Evolutionary conservation across 116 monocot genomes (phyloP), one percentile per base, ranked within the genome.

Genomic region (Iris pallida): DNA sequence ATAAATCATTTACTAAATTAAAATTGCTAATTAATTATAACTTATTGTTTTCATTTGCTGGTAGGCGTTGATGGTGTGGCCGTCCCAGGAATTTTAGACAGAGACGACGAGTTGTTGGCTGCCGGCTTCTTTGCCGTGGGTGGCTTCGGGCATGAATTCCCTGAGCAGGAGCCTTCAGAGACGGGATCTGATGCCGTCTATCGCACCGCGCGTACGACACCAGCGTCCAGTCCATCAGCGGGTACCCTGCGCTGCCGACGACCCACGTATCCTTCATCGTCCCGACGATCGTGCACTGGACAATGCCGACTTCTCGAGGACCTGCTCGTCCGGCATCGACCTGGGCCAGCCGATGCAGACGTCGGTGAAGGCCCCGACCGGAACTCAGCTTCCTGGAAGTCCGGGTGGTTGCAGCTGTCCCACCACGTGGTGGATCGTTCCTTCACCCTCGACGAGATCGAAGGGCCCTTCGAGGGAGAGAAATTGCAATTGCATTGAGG

Each of bases 31-130:
- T n/a, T n/a, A n/a, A n/a, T n/a, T n/a, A n/a, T n/a, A n/a, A n/a
- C n/a, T n/a, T n/a, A n/a, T n/a, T n/a, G n/a, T 83, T 72, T 96
- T 96, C 96, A 96, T 92, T 63, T 96, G 92, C 59, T 83, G 80
- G 71, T 75, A 89, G 14, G 92, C 85, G 68, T 89, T 92, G 85
- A 96, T 75, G 40, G 64, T 10, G 6, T 53, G 30, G 8, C 78
- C 77, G 5, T 95, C 88, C 88, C 91, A 91, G 6, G 84, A 84
- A 1, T 51, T 12, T 16, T 91, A 84, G 49, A 78, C 41, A 1
- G 73, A 67, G 16, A 71, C 10, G 14, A 88, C 95, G 42, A 82
- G 64, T 1, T 55, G 75, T 70, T 95, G 88, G 44, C 88, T 64
- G 55, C 63, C 70, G n/a, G 83, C 53, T 42, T 91, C 86, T 5